phyloP scores from a whole-genome alignment of 1,284 basidiomycete species.

The Mixia osmundae region DNA sequence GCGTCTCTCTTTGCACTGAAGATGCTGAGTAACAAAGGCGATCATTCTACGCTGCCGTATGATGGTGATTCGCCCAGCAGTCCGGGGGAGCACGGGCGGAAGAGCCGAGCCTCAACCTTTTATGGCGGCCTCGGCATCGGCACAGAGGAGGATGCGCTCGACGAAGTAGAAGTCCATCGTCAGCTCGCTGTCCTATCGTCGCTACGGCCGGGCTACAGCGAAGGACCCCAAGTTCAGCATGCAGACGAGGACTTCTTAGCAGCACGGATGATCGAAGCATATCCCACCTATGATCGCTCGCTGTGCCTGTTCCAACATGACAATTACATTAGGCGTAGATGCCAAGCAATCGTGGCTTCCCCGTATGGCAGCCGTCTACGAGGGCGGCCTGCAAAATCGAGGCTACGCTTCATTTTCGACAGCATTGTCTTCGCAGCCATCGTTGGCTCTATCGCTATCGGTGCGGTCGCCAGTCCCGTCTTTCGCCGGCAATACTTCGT shows the following conservation, averaged over 20 bases:
- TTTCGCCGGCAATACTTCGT: constrained; percentile 53
- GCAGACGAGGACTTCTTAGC: too few species aligned
- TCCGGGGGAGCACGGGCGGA: too few species aligned
- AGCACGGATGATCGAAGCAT: constrained; percentile 66
- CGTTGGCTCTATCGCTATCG: constrained; percentile 59
- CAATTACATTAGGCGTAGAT: constrained; percentile 46
- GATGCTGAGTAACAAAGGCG: too few species aligned
- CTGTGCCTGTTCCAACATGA: constrained; percentile 76
- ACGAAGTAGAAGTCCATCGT: too few species aligned
- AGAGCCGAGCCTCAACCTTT: too few species aligned
- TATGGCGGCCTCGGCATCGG: neutral
- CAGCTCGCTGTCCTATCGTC: too few species aligned
- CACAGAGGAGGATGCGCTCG: too few species aligned
- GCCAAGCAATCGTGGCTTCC: constrained; percentile 63
- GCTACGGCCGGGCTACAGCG: too few species aligned
- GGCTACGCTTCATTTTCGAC: constrained; percentile 34
- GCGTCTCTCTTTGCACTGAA: too few species aligned
- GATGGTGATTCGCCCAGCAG: too few species aligned
- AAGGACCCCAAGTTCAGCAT: too few species aligned
- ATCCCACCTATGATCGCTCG: constrained; percentile 74
- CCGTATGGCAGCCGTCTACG: constrained; percentile 34
- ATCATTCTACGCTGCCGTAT: too few species aligned
- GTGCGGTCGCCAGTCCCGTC: constrained; percentile 59
- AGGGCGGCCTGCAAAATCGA: constrained; percentile 14
- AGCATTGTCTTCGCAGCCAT: constrained; percentile 50